These are phyloP conservation scores for Lodderomyces orthopsilosis DNA, from an alignment of 1,139 yeast species.

Conservation along the genomic window DNA sequence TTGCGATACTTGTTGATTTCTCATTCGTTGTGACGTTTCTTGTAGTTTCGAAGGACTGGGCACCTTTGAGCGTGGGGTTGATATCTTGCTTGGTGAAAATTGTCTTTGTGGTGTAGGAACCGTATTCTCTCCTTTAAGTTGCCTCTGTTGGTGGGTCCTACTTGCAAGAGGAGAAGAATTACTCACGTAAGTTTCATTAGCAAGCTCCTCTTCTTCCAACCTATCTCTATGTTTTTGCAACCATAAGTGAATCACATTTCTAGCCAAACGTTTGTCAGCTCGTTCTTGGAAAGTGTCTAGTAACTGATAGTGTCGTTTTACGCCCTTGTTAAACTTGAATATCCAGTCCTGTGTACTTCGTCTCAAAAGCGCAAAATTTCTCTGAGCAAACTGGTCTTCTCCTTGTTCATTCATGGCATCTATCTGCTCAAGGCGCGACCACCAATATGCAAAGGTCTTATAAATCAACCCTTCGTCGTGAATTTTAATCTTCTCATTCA, in stretches of 20 bases:
- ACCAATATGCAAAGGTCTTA: background rate
- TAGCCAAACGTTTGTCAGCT: slow-evolving; percentile 27
- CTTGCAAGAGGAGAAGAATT: slow-evolving; percentile 39
- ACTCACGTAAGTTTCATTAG: slow-evolving; percentile 21
- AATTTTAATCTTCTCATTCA: background rate
- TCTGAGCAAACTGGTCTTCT: slow-evolving; percentile 28
- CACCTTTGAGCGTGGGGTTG: slow-evolving; percentile 24
- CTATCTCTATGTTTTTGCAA: slow-evolving; percentile 19
- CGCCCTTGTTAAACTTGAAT: slow-evolving; percentile 33
- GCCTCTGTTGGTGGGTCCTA: slow-evolving; percentile 15
- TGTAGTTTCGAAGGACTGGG: slow-evolving; percentile 40
- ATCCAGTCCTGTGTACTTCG: slow-evolving; percentile 38
- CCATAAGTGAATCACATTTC: slow-evolving; percentile 41
- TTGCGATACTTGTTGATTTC: slow-evolving; percentile 34
- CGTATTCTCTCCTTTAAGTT: slow-evolving; percentile 19
- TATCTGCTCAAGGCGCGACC: background rate
- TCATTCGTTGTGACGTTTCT: slow-evolving; percentile 38
- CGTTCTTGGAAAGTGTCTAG: slow-evolving; percentile 35
- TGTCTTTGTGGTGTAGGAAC: slow-evolving; percentile 37
- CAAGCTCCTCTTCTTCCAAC: slow-evolving; percentile 16
- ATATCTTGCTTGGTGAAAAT: slow-evolving; percentile 14
- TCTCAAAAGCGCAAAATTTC: slow-evolving; percentile 25
- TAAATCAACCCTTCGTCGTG: background rate
- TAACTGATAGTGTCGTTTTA: slow-evolving; percentile 34
- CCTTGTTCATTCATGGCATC: slow-evolving; percentile 23